These are phyloP conservation scores for Aspergillus hiratsukae DNA, from an alignment of 2,329 filamentous ascomycete species.

Conservation along the genomic window DNA sequence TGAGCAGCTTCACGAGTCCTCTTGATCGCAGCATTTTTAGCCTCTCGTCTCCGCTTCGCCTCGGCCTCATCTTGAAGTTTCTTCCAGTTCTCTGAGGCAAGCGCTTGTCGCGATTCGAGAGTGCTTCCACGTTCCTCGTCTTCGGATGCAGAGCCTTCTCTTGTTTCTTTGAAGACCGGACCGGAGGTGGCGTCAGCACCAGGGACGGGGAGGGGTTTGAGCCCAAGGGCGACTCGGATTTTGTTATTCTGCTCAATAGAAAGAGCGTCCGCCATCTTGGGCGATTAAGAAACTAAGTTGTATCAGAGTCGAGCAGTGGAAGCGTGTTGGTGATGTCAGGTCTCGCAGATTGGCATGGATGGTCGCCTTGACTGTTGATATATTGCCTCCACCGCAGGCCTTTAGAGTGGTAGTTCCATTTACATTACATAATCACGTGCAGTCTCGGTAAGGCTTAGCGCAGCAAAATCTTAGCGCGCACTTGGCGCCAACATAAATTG, in stretches of 20 bases:
- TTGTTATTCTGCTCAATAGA: conserved; percentile 93
- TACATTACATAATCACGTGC: conserved; percentile 13
- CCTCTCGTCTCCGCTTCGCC: conserved; percentile 72
- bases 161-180: conserved; percentile 53
- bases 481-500: conserved; percentile 30
- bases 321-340: background rate
- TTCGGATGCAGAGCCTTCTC: conserved; percentile 43
- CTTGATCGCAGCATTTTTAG: conserved; percentile 76
- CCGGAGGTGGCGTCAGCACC: conserved; percentile 50
- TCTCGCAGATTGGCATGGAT: background rate
- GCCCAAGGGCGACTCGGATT: conserved; percentile 79
- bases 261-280: conserved; percentile 52
- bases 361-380: background rate
- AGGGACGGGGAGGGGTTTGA: conserved; percentile 83
- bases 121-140: conserved; percentile 75
- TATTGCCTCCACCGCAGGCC: background rate
- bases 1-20: conserved; percentile 81
- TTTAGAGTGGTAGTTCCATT: background rate
- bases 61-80: conserved; percentile 63
- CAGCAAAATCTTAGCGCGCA: conserved; percentile 14
- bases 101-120: conserved; percentile 60
- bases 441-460: conserved; percentile 21
- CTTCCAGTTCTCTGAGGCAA: conserved; percentile 48
- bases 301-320: background rate
- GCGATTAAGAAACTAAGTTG: conserved; percentile 2